A percentile compares a stretch with the other conserved stretches of the same genome.
Conservation (phyloP, 345 rosid species). For the Theobroma cacao region DNA sequence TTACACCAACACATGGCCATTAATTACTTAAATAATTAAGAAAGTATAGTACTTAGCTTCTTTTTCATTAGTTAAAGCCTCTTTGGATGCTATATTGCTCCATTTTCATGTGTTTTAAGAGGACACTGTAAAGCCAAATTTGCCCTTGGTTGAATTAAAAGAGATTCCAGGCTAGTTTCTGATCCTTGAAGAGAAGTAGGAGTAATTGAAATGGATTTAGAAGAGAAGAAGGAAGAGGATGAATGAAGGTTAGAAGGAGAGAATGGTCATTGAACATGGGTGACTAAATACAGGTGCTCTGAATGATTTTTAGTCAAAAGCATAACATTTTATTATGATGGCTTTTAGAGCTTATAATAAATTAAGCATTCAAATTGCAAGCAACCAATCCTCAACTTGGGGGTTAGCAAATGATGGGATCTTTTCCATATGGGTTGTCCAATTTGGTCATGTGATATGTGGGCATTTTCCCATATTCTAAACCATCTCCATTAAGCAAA, state of each 20-base stretch:
- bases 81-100: too few species aligned
- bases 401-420: slow-evolving; percentile 29
- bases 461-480: slow-evolving; percentile 22
- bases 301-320: not conserved
- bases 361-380: slow-evolving; percentile 13
- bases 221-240: not conserved
- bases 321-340: not conserved
- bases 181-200: too few species aligned
- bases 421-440: slow-evolving; percentile 48
- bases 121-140: not conserved
- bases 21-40: not conserved
- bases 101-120: too few species aligned
- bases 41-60: not conserved
- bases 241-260: not conserved
- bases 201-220: not conserved
- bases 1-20: too few species aligned
- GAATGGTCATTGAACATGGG: not conserved
- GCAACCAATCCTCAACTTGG: slow-evolving; percentile 10
- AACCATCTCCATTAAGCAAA: slow-evolving; percentile 4
- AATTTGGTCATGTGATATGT: slow-evolving; percentile 41
- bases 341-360: not conserved
- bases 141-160: not conserved
- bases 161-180: too few species aligned
- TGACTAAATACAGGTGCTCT: slow-evolving; percentile 4
- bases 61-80: not conserved